Base-by-base conservation (phyloP, 495 filamentous ascomycete species). In the Extremus antarcticus region DNA sequence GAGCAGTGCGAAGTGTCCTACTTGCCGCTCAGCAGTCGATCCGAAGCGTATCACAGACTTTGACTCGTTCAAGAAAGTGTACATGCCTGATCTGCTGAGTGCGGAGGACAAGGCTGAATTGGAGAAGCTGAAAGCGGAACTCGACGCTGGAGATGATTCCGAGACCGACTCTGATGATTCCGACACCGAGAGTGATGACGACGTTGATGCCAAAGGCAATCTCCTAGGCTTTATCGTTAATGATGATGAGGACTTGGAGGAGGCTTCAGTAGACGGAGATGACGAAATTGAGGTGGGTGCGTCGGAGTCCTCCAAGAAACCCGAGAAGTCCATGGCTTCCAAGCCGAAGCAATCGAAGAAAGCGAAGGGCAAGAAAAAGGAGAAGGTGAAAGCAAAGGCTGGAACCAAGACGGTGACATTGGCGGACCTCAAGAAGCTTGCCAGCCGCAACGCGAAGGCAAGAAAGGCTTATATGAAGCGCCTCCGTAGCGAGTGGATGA, bases 1-100 rank as follows among this genome's bases (percentile, higher is more conserved):
- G 0, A 65, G 64, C n/a, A 55, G 45, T 21, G 65, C 49, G 9
- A 85, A 77, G 58, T 97, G 91, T 66, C 90, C 88, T 1, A 78
- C 82, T 16, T 98, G 91, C 63, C 79, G 84, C 40, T 77, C 76
- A 0, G 69, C 66, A 3, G 73, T 92, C 24, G 75, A 84, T 20
- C 68, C 79, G 15, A 74, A 80, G 24, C 84, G 82, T 51, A 74
- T 90, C 48, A 90, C 90, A 45, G 85, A 87, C 57, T 79, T 85
- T 58, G 65, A 69, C 2, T 75, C 81, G 1, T 98, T 98, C 71
- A 78, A 80, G 58, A 83, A 86, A 59, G 84, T 84, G 25, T 79
- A 95, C 66, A 79, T 79, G 64, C 78, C 79, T 1, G 67, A 69
- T 53, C 58, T 65, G 47, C 40, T 64, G 3, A 38, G 54, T 11